Conservation (phyloP, 2,329 filamentous ascomycete genomes). For the Penicillium vulpinum region DNA sequence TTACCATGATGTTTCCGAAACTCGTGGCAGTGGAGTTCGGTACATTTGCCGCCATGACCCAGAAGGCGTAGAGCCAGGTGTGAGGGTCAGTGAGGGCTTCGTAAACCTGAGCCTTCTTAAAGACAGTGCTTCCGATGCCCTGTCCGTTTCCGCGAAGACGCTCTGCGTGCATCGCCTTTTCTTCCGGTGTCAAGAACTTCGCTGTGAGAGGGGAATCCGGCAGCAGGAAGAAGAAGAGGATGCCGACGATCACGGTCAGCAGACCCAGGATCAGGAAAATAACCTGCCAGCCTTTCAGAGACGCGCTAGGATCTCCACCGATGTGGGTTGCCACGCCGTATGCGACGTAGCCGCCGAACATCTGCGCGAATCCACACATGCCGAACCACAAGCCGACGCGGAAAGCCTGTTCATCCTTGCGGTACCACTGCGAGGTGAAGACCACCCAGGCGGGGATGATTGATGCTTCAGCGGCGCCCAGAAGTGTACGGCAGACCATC, state of each 20-base stretch:
- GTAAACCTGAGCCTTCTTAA: conserved; percentile 37
- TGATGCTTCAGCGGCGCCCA: conserved; percentile 53
- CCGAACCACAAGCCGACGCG: conserved; percentile 32
- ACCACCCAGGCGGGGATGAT: conserved; percentile 34
- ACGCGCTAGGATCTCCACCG: conserved; percentile 30
- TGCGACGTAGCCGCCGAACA: conserved; percentile 42
- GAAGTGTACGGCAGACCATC: conserved; percentile 52
- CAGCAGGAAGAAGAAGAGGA: conserved; percentile 41
- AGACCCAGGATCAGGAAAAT: conserved; percentile 42
- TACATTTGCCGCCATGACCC: conserved; percentile 41
- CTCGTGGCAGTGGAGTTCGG: conserved; percentile 42
- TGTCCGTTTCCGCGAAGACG: conserved; percentile 40
- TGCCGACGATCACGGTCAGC: conserved; percentile 37
- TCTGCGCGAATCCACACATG: conserved; percentile 38
- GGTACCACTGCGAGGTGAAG: conserved; percentile 35
- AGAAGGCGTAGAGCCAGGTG: conserved; percentile 40
- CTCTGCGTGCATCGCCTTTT: conserved; percentile 35
- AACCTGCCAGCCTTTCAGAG: conserved; percentile 38
- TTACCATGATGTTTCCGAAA: conserved; percentile 42
- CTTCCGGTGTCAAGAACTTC: conserved; percentile 32
- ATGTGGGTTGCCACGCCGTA: conserved; percentile 34
- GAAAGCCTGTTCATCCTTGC: conserved; percentile 34
- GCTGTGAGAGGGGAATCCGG: conserved; percentile 38
- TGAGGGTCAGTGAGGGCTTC: conserved; percentile 39
- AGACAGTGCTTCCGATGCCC: conserved; percentile 36